These are phyloP conservation scores for Acanthamoeba triangularis DNA, from an alignment of 208 protist genomes.

Conservation along the genomic window DNA sequence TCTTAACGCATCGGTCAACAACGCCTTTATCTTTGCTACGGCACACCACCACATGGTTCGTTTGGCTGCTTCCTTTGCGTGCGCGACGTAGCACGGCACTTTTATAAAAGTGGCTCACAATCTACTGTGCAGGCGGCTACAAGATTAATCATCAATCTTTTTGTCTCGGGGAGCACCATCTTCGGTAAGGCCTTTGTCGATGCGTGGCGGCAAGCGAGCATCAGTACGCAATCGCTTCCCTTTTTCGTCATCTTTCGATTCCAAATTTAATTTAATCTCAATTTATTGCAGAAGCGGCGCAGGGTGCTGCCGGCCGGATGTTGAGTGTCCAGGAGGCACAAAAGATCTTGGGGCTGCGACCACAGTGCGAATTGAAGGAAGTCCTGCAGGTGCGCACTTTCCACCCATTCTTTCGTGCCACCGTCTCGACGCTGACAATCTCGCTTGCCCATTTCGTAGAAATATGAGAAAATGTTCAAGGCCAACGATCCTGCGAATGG, in stretches of 20 bases:
- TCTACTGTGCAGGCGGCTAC: background rate
- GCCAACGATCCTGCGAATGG: conserved; percentile 72
- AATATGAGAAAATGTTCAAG: conserved; percentile 77
- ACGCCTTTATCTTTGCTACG: background rate
- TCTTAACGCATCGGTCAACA: background rate
- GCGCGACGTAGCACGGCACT: background rate
- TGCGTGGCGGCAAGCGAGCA: conserved; percentile 65
- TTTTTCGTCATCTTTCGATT: too few relatives aligned
- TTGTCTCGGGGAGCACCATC: conserved; percentile 42
- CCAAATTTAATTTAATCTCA: background rate
- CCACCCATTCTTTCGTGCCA: background rate
- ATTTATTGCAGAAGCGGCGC: conserved; percentile 16
- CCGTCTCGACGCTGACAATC: background rate
- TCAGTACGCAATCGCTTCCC: conserved; percentile 50
- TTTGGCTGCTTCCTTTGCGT: background rate
- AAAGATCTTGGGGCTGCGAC: conserved; percentile 55
- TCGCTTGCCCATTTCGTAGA: background rate
- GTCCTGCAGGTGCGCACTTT: conserved; percentile 4
- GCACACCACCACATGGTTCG: background rate
- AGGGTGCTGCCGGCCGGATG: background rate
- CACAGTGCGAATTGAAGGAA: background rate
- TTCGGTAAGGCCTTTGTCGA: conserved; percentile 74
- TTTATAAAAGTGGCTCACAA: background rate
- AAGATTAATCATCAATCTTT: conserved; percentile 53
- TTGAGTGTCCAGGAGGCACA: conserved; percentile 41